phyloP scores from a whole-genome alignment of 1,139 yeast species.

The Protomyces macrosporus region DNA sequence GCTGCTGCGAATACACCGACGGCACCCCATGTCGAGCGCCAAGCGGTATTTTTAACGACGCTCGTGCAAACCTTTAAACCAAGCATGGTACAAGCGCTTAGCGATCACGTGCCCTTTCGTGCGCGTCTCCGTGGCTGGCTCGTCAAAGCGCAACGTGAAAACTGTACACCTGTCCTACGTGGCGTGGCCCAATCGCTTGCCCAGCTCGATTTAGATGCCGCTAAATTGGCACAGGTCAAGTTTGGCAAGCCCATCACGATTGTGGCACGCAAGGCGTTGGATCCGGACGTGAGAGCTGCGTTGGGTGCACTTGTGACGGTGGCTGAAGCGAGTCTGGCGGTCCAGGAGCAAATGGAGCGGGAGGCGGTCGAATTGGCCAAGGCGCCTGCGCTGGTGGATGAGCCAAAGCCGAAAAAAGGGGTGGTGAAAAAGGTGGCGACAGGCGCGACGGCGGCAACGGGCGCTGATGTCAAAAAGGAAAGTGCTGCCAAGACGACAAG shows the following conservation, averaged over 20 bases:
- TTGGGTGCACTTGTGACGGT: neutral
- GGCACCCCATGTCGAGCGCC: neutral
- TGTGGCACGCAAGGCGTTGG: constrained; percentile 17
- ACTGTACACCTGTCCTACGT: neutral
- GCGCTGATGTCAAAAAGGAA: neutral
- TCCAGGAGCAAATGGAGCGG: neutral
- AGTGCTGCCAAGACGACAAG: neutral
- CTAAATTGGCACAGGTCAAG: constrained; percentile 12
- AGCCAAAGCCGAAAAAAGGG: constrained; percentile 2
- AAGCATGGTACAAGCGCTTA: constrained; percentile 7
- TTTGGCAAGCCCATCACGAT: constrained; percentile 19
- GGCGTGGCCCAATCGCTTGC: constrained; percentile 8
- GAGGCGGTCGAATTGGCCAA: constrained; percentile 5
- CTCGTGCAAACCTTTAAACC: neutral
- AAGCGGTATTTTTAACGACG: neutral
- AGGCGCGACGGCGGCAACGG: neutral
- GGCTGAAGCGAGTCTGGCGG: constrained; percentile 10
- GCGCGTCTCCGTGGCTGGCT: constrained; percentile 19
- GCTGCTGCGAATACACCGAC: neutral
- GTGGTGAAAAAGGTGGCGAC: too few relatives aligned
- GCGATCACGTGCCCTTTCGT: constrained; percentile 10
- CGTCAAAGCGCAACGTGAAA: constrained; percentile 21
- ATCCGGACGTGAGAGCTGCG: constrained; percentile 1
- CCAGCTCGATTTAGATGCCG: constrained; percentile 10
- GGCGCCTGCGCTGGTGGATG: constrained; percentile 11